A percentile compares a stretch with the other conserved stretches of the same genome.
Conservation (phyloP, 1,139 yeast species). For the Hansenula anomala region DNA sequence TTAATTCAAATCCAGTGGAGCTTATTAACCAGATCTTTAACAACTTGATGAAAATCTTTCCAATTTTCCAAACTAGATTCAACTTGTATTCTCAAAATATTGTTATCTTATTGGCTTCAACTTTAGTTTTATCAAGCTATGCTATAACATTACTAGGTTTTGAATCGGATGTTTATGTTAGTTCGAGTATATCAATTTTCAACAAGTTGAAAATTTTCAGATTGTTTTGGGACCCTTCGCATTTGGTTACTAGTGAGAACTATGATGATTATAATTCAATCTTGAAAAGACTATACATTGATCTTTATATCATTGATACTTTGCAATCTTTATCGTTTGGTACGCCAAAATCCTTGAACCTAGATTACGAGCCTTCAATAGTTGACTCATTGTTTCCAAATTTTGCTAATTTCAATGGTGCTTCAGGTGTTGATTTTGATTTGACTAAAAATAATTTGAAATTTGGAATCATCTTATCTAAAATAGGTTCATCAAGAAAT, state of each 20-base stretch:
- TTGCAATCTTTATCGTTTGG: conserved; percentile 57
- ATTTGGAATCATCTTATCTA: conserved; percentile 19
- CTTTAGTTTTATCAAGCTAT: conserved; percentile 51
- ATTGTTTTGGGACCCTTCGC: conserved; percentile 19
- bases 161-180: conserved; percentile 13
- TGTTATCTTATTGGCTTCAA: conserved; percentile 36
- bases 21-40: neutral
- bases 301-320: conserved; percentile 48
- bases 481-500: conserved; percentile 6
- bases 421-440: conserved; percentile 6
- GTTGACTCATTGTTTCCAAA: conserved; percentile 21
- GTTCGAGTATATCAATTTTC: conserved; percentile 42
- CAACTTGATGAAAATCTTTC: conserved; percentile 6
- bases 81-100: conserved; percentile 27
- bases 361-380: conserved; percentile 15
- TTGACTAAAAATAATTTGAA: conserved; percentile 19
- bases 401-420: conserved; percentile 8
- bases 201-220: conserved; percentile 54
- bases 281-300: conserved; percentile 46
- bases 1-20: conserved; percentile 2
- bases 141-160: conserved; percentile 37
- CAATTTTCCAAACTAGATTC: conserved; percentile 3
- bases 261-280: conserved; percentile 37
- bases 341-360: conserved; percentile 37
- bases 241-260: conserved; percentile 15